Base-by-base conservation (phyloP, 176 grass and related monocot species). In the Thalia dealbata region DNA sequence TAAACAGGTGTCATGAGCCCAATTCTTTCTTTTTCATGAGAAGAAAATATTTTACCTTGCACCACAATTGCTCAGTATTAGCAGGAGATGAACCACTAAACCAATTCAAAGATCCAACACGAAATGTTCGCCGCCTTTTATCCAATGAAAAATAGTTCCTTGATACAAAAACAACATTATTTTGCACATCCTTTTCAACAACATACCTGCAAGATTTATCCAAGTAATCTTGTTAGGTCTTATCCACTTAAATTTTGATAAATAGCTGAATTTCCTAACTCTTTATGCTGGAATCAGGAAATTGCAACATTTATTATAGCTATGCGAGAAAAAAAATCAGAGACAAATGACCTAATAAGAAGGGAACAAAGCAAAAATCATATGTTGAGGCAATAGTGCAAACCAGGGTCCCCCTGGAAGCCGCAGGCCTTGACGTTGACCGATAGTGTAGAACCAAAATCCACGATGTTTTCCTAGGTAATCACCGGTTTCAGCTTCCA, bases 401-500 rank as follows among this genome's bases (percentile, higher is more conserved):
- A 83, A 99, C 95, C 90, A 99, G 81, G 95, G 95, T 75, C 95
- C 90, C 75, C 95, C 95, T 81, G 95, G 79, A 80, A 99, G 87
- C 6, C 76, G 79, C 63, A 93, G 76, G 61, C 87, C 95, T 87
- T 99, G 95, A 38, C 85, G 72, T 44, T 93, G 95, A 86, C 95
- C 95, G 79, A 91, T 93, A 52, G 87, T 93, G 71, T 99, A 99
- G 72, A 99, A 99, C 95, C 95, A 99, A 86, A 99, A 93, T 15
- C 87, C 95, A 51, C 45, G 70, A 43, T 93, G 95, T 16, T 72
- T 88, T 83, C 95, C 90, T 81, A 99, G 75, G 83, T 93, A 93
- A 86, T 91, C 85, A 73, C 95, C 95, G 25, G 95, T 93, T 61
- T 99, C 95, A 66, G 95, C 95, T 78, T 99, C 95, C 61, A 99